phyloP scores from a whole-genome alignment of 2,329 filamentous ascomycete species.

The Neonectria punicea region DNA sequence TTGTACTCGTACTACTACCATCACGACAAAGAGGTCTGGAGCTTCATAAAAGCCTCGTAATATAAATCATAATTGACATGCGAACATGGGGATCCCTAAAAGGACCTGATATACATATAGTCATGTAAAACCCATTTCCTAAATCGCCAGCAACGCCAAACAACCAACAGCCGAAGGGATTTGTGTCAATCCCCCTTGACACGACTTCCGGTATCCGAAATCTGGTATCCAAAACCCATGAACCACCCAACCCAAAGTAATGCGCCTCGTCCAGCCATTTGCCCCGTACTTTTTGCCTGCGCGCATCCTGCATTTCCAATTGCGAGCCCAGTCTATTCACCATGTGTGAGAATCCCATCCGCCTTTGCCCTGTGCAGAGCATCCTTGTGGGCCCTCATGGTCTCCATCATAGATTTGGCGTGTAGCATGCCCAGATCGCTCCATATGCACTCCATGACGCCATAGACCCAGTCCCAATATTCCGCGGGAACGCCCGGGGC shows the following conservation, averaged over 20 bases:
- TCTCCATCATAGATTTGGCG: conserved; percentile 56
- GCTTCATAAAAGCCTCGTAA: not conserved
- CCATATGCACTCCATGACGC: conserved; percentile 60
- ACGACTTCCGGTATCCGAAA: conserved; percentile 10
- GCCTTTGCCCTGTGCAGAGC: conserved; percentile 23
- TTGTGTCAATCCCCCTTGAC: conserved; percentile 1
- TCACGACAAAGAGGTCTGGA: not conserved
- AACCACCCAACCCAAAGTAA: conserved; percentile 22
- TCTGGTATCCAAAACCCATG: not conserved
- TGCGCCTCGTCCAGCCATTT: conserved; percentile 10
- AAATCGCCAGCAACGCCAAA: conserved; percentile 10
- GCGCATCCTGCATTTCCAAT: not conserved
- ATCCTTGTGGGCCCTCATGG: conserved; percentile 47
- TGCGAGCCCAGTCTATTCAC: not conserved
- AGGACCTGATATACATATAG: not conserved
- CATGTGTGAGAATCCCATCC: conserved; percentile 15
- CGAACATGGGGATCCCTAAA: not conserved
- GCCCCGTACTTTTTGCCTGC: conserved; percentile 1
- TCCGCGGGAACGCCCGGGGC: conserved; percentile 56
- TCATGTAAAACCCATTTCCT: conserved; percentile 1
- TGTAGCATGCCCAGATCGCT: conserved; percentile 63
- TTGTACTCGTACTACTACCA: not conserved
- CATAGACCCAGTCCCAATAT: conserved; percentile 58
- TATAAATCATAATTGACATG: not conserved
- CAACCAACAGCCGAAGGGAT: conserved; percentile 2